Evolutionary conservation across 2,329 filamentous ascomycete genomes (phyloP), one percentile per base, ranked within the genome.

Genomic region (Zymoseptoria pseudotritici): DNA sequence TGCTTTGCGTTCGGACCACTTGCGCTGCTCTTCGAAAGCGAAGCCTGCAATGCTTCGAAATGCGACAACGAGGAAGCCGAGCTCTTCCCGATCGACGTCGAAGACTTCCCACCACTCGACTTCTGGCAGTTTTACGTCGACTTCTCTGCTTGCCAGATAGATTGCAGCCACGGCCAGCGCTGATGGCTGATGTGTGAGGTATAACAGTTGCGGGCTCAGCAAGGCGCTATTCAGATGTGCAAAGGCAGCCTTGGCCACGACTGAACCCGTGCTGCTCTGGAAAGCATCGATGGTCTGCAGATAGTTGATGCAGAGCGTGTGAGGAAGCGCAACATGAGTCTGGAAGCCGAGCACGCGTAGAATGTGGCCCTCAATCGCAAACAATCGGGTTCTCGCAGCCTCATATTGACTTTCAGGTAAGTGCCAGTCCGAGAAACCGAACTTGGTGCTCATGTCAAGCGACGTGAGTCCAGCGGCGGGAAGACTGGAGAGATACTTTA

Each of bases 41-140:
- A 88, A 91, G 0, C 84, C 86, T 63, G 88, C 86, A 58, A 95
- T 78, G 69, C 92, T 97, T 63, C 85, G 80, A 82, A 97, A 84
- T 0, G 83, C 91, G 10, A 97, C 90, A 3, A 96, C 91, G 60
- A 97, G 75, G 67, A 97, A 97, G 0, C 94, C 94, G 42, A 99
- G 80, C 72, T 96, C 91, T 78, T 99, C 94, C 55, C 94, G 82
- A 69, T 97, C 92, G 7, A 94, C 90, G 74, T 99, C 94, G 73
- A 97, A 97, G 0, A 97, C 90, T 74, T 97, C 92, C 94, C 94
- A 99, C 94, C 94, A 99, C 64, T 90, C 87, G 54, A 83, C 84
- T 64, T 89, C 88, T 0, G 93, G 91, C 76, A 97, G 81, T 73
- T 90, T 91, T 11, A 89, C 84, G 0, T 83, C 86, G 1, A 84